Evolutionary conservation across 768 basidiomycete species (phyloP).

Genomic region (Macrolepiota albuminosa): DNA sequence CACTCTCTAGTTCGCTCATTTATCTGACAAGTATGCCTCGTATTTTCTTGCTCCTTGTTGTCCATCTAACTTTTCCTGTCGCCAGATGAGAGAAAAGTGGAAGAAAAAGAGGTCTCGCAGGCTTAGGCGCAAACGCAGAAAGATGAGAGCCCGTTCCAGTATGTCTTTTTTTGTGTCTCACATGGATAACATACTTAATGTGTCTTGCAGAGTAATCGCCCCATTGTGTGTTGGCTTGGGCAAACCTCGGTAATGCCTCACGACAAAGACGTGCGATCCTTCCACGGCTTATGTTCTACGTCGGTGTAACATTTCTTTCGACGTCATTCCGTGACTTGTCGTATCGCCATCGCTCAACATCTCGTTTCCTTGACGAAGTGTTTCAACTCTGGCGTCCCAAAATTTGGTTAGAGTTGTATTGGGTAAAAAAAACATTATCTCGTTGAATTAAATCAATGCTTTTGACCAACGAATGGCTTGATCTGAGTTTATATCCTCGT

Average conservation of each 20-base stretch:
- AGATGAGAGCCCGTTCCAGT: constrained; percentile 96
- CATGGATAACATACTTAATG: not conserved
- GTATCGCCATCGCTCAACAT: constrained; percentile 15
- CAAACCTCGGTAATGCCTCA: constrained; percentile 17
- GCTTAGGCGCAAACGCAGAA: constrained; percentile 92
- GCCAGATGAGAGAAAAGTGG: constrained; percentile 94
- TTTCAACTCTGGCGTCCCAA: constrained; percentile 4
- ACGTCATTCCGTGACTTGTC: constrained; percentile 19
- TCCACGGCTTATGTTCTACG: constrained; percentile 4
- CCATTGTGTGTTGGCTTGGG: constrained; percentile 17
- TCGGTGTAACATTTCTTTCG: not conserved
- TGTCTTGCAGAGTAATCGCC: constrained; percentile 33
- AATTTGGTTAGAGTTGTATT: constrained; percentile 8
- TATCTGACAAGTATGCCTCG: constrained; percentile 26
- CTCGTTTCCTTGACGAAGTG: constrained; percentile 5
- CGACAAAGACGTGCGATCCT: constrained; percentile 6
- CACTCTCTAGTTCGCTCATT: constrained; percentile 25
- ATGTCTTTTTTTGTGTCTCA: constrained; percentile 28
- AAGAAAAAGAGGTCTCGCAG: constrained; percentile 94
- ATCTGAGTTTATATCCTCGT: not conserved
- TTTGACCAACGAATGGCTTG: not conserved
- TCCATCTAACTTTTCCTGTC: not conserved
- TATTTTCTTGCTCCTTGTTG: not conserved
- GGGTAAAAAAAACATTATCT: constrained; percentile 8
- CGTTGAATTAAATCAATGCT: constrained; percentile 8